Conservation (phyloP, 163 green algal species). For the Chlorella variabilis region DNA sequence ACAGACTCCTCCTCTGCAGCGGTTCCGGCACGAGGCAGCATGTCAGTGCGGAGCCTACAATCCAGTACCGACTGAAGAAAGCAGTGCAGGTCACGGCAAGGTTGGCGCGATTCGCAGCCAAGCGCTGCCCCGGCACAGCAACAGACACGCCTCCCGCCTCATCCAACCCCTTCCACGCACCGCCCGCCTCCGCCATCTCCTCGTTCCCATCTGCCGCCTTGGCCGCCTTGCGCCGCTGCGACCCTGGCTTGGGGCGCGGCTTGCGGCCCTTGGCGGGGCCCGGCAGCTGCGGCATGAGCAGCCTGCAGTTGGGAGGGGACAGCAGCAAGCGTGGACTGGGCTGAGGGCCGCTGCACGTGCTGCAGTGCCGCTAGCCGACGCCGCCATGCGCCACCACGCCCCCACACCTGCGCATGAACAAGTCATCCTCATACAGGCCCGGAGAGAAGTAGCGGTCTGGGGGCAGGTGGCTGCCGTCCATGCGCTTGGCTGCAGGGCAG, state of each 20-base stretch:
- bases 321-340: background rate
- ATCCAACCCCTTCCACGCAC: background rate
- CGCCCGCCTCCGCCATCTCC: background rate
- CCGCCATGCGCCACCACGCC: background rate
- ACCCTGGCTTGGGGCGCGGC: background rate
- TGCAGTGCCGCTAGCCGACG: too few relatives aligned
- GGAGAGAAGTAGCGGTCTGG: background rate
- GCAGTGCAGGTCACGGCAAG: too few relatives aligned
- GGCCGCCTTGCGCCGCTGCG: background rate
- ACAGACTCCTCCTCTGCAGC: slow-evolving; percentile 6
- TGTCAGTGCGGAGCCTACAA: too few relatives aligned
- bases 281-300: slow-evolving; percentile 8
- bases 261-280: slow-evolving; percentile 9
- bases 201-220: slow-evolving; percentile 13
- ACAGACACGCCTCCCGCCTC: too few relatives aligned
- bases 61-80: too few relatives aligned
- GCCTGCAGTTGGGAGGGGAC: background rate
- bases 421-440: slow-evolving; percentile 12
- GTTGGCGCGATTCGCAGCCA: too few relatives aligned
- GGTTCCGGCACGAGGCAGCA: background rate
- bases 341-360: background rate
- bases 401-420: slow-evolving; percentile 32
- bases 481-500: slow-evolving; percentile 23
- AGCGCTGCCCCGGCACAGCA: too few relatives aligned
- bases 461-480: slow-evolving; percentile 33